Percentiles rank a stretch among this genome's conserved stretches.
These are phyloP conservation scores for Inga oerstediana DNA, from an alignment of 306 rosid genomes.

Conservation along the genomic window DNA sequence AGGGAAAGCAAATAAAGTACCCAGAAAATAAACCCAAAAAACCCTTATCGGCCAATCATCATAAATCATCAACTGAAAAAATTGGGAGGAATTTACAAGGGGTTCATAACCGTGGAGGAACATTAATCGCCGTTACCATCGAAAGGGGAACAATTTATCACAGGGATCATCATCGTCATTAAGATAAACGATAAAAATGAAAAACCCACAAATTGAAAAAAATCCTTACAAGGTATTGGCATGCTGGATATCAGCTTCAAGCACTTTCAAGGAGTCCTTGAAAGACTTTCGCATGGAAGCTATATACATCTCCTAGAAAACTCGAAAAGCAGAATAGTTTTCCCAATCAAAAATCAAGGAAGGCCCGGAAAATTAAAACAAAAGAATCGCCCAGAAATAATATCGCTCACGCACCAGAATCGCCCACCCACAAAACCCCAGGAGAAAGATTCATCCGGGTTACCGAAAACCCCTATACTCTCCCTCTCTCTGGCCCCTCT, in stretches of 20 bases:
- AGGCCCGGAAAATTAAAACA: not conserved
- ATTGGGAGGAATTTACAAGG: not conserved
- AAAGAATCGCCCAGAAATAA: not conserved
- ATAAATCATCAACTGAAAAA: not conserved
- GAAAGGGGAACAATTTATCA: not conserved
- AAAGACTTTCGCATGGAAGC: constrained; percentile 96
- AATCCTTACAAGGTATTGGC: constrained; percentile 87
- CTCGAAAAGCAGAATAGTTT: not conserved
- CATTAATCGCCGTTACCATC: not conserved
- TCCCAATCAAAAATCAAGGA: constrained; percentile 4
- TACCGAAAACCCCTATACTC: constrained; percentile 37
- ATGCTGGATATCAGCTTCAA: constrained; percentile 98
- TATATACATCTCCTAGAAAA: constrained; percentile 62
- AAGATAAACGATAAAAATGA: not conserved
- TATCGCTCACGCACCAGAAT: constrained; percentile 11
- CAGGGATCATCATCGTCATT: constrained; percentile 2
- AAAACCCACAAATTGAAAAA: not conserved
- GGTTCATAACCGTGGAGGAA: constrained; percentile 14
- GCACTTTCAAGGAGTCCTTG: constrained; percentile 93
- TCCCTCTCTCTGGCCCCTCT: constrained; percentile 18
- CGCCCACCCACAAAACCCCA: constrained; percentile 1
- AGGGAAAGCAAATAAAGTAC: constrained; percentile 13
- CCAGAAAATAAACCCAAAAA: constrained; percentile 24
- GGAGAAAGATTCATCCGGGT: not conserved
- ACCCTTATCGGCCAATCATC: constrained; percentile 2